Conservation (phyloP, 495 filamentous ascomycete genomes). For the Aspergillus heteromorphus region DNA sequence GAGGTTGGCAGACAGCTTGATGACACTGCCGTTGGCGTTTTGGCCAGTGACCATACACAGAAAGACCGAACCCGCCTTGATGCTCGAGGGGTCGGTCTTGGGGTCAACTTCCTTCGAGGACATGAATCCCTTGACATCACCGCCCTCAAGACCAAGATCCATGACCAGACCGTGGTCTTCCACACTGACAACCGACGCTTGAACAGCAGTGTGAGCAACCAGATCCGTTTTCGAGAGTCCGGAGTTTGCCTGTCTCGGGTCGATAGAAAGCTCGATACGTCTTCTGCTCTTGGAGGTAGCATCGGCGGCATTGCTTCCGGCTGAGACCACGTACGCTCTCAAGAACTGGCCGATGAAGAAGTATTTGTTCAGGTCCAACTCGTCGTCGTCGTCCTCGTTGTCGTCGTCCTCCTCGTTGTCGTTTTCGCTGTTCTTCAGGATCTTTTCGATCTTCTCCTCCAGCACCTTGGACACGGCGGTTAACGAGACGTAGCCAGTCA, state of each 20-base stretch:
- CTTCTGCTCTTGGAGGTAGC: slow-evolving; percentile 62
- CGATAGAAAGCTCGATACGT: slow-evolving; percentile 77
- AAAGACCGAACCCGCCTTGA: slow-evolving; percentile 76
- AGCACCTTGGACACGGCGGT: slow-evolving; percentile 79
- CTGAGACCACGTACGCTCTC: slow-evolving; percentile 76
- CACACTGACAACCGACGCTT: slow-evolving; percentile 81
- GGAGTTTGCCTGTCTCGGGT: slow-evolving; percentile 68
- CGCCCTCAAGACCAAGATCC: slow-evolving; percentile 73
- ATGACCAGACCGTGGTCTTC: slow-evolving; percentile 95
- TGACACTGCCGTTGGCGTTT: slow-evolving; percentile 68
- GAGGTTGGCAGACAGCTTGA: slow-evolving; percentile 79
- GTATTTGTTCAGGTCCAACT: slow-evolving; percentile 62
- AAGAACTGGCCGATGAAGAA: slow-evolving; percentile 87
- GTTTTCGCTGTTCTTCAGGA: slow-evolving; percentile 54
- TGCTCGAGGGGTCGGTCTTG: slow-evolving; percentile 49
- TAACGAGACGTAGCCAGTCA: slow-evolving; percentile 82
- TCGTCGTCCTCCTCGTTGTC: slow-evolving; percentile 40
- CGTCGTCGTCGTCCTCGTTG: slow-evolving; percentile 51
- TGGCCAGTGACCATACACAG: slow-evolving; percentile 77
- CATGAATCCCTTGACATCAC: slow-evolving; percentile 72
- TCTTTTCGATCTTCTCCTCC: slow-evolving; percentile 59
- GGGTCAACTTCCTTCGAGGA: slow-evolving; percentile 75
- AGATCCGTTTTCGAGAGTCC: slow-evolving; percentile 66
- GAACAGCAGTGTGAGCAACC: slow-evolving; percentile 65
- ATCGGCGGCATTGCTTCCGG: slow-evolving; percentile 48